Evolutionary conservation across 352 stramenopile species (phyloP).

Genomic region (Hyaloperonospora brassicae): DNA sequence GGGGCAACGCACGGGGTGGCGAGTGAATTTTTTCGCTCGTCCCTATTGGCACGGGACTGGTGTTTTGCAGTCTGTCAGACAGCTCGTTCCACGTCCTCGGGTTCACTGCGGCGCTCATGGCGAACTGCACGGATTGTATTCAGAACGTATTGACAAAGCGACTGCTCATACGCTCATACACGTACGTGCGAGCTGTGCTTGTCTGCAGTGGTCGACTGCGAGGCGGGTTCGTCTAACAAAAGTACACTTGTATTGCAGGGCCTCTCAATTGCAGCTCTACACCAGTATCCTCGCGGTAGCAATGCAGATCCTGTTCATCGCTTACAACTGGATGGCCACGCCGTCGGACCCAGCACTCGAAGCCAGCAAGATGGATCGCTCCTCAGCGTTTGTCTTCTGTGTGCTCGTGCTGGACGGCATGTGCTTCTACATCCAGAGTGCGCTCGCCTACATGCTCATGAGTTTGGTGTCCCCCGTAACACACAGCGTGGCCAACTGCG

Average conservation of each 20-base stretch:
- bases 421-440: constrained; percentile 87
- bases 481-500: constrained; percentile 87
- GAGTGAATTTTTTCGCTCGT: constrained; percentile 81
- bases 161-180: constrained; percentile 73
- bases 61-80: constrained; percentile 84
- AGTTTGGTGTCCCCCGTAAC: constrained; percentile 86
- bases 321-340: constrained; percentile 52
- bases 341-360: constrained; percentile 22
- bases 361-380: constrained; percentile 26
- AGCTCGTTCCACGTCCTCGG: constrained; percentile 82
- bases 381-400: constrained; percentile 37
- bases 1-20: constrained; percentile 69
- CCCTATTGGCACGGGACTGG: constrained; percentile 76
- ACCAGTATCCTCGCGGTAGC: constrained; percentile 76
- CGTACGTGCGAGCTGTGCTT: constrained; percentile 29
- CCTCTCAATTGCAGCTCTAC: constrained; percentile 86
- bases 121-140: constrained; percentile 89
- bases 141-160: constrained; percentile 89
- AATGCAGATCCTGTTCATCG: constrained; percentile 81
- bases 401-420: constrained; percentile 62
- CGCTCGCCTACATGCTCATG: constrained; percentile 88
- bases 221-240: background rate
- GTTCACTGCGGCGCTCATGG: constrained; percentile 82
- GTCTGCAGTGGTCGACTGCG: background rate
- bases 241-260: constrained; percentile 22